These are phyloP conservation scores for Sphaerulina populicola DNA, from an alignment of 2,329 filamentous ascomycete species.

Conservation along the genomic window DNA sequence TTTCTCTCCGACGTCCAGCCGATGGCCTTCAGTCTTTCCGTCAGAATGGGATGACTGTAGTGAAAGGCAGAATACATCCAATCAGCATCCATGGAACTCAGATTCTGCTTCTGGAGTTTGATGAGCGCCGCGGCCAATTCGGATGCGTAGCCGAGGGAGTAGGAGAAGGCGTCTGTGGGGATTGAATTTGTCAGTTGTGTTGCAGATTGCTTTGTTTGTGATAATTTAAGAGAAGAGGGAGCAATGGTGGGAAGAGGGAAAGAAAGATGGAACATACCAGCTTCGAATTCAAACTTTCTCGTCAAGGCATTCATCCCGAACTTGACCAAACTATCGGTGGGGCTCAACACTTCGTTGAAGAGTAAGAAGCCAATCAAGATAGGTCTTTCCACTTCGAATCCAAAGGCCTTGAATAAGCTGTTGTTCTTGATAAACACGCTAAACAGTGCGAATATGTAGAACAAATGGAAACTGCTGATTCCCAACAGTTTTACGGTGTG, in stretches of 20 bases:
- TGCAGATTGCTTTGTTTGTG: no score
- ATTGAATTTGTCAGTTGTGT: no score
- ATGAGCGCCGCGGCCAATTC: conserved; percentile 83
- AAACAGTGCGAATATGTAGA: conserved; percentile 95
- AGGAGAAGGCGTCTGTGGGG: conserved; percentile 65
- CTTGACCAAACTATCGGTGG: conserved; percentile 91
- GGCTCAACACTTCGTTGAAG: conserved; percentile 91
- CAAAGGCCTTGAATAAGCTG: conserved; percentile 84
- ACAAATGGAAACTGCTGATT: conserved; percentile 75
- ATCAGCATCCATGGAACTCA: conserved; percentile 97
- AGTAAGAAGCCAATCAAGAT: conserved; percentile 97
- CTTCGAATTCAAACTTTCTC: conserved; percentile 91
- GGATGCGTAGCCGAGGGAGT: conserved; percentile 69
- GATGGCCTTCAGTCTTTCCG: conserved; percentile 83
- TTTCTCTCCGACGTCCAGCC: conserved; percentile 68
- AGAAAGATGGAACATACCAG: conserved; percentile 46
- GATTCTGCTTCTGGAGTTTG: conserved; percentile 96
- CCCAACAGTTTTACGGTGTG: conserved; percentile 88
- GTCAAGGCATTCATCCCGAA: conserved; percentile 93
- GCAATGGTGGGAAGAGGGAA: not conserved
- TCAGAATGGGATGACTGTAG: conserved; percentile 93
- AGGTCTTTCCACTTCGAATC: conserved; percentile 71
- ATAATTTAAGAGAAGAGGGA: no score
- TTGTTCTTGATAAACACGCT: conserved; percentile 94
- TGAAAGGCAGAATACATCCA: conserved; percentile 98